A percentile compares a stretch with the other conserved stretches of the same genome.
These are phyloP conservation scores for Pestalotiopsis sp. DNA, from an alignment of 2,329 filamentous ascomycete genomes.

Conservation along the genomic window DNA sequence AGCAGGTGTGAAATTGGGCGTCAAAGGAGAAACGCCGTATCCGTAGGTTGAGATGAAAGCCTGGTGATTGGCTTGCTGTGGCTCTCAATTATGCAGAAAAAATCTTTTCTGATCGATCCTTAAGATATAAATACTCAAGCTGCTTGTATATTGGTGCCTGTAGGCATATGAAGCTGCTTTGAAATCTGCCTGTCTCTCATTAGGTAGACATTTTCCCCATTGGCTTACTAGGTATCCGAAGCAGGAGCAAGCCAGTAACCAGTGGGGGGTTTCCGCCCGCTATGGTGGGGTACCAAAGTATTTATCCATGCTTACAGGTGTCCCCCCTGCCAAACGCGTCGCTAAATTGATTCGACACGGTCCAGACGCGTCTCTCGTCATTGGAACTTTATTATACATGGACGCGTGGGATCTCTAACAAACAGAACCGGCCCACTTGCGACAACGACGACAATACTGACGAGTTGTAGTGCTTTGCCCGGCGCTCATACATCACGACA, in stretches of 20 bases:
- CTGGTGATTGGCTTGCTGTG: not conserved
- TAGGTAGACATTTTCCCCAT: not conserved
- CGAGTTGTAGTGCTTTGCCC: not conserved
- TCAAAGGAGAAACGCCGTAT: no score
- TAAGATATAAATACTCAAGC: not conserved
- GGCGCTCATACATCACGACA: not conserved
- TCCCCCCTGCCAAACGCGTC: constrained; percentile 11
- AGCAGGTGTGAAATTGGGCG: no score
- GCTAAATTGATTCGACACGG: constrained; percentile 43
- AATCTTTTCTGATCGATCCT: not conserved
- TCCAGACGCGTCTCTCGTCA: constrained; percentile 39
- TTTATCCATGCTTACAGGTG: not conserved
- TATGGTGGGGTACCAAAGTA: constrained; percentile 6
- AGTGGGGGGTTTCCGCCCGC: not conserved
- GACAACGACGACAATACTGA: not conserved
- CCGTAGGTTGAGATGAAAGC: not conserved
- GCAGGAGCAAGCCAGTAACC: not conserved
- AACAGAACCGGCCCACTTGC: not conserved
- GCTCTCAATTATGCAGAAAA: not conserved
- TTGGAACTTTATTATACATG: not conserved
- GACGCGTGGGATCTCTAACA: not conserved
- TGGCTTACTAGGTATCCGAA: not conserved
- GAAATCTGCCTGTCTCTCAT: not conserved
- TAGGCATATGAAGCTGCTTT: not conserved
- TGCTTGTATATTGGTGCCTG: not conserved